Percentiles rank a stretch among this genome's conserved stretches.
phyloP scores from a whole-genome alignment of 371 early-diverging fungal genomes.

The Mortierella sp. region DNA sequence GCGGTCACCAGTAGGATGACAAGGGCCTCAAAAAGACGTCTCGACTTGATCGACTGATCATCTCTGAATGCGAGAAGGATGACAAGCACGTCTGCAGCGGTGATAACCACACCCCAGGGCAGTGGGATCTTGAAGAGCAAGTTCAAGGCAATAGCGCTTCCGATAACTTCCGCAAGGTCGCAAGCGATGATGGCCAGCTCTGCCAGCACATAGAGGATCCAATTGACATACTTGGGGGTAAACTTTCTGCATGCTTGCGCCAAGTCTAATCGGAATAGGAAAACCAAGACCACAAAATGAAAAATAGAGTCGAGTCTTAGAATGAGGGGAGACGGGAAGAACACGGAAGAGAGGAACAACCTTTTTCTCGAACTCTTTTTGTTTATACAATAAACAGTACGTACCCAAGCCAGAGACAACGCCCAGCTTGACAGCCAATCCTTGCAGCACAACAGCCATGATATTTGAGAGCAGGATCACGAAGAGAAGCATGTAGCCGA shows the following conservation, averaged over 20 bases:
- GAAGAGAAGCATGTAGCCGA: constrained; percentile 79
- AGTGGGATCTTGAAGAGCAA: constrained; percentile 80
- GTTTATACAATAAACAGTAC: constrained; percentile 3
- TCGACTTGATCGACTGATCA: constrained; percentile 61
- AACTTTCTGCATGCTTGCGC: constrained; percentile 74
- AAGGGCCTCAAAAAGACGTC: constrained; percentile 73
- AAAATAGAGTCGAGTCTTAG: too few relatives aligned
- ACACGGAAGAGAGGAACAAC: too few relatives aligned
- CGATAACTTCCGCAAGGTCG: constrained; percentile 88
- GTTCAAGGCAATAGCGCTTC: constrained; percentile 84
- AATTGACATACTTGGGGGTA: constrained; percentile 66
- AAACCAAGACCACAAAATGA: constrained; percentile 5
- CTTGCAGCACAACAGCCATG: constrained; percentile 83
- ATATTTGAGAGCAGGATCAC: constrained; percentile 81
- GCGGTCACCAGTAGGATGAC: constrained; percentile 75
- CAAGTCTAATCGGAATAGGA: constrained; percentile 60
- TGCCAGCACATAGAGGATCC: constrained; percentile 74
- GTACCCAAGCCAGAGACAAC: constrained; percentile 75
- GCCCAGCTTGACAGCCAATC: constrained; percentile 80
- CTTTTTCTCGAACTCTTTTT: not conserved
- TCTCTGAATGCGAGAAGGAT: constrained; percentile 74
- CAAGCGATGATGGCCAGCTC: constrained; percentile 83
- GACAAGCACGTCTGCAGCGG: constrained; percentile 80
- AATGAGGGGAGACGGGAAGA: too few relatives aligned
- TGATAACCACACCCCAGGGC: constrained; percentile 82